Base-by-base conservation (phyloP, 1,284 basidiomycete genomes). In the Sanghuangporus sanghuang region DNA sequence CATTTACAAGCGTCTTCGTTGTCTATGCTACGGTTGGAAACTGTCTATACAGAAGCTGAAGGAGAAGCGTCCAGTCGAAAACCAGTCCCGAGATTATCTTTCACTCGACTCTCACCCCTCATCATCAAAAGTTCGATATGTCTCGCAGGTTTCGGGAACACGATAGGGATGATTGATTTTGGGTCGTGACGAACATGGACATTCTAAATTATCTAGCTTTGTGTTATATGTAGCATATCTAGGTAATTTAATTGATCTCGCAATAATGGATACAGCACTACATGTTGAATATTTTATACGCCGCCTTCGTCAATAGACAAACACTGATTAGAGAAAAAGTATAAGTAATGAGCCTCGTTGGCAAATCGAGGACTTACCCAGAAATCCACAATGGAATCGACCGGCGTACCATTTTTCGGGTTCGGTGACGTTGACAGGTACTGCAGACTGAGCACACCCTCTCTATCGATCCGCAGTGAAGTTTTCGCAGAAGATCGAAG, bases 401-500 rank as follows among this genome's bases (percentile, higher is more conserved):
- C 74, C 18, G 75, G 71, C 59, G 75, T 68, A 70, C 81, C 67
- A 59, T 80, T 79, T 59, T 75, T 78, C 3, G 79, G 74, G 64
- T 76, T 79, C 0, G 83, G 81, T 3, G 84, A 78, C 0, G 92
- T 89, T 81, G 96, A 92, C 70, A 96, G 80, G 73, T 96, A 91
- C 70, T 97, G 95, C 62, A 96, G 75, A 69, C 89, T 90, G 18
- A 96, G 77, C 57, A 95, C 75, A 0, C 95, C 95, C 59, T 86
- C 83, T 18, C 82, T 78, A 68, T 95, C 90, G 36, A 96, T 93
- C 50, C 93, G 83, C 52, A 97, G 73, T 0, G 92, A 95, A 2
- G 93, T 91, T 73, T 96, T 96, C 36, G 86, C 85, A 0, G 92
- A 93, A 60, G 79, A 85, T 68, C 91, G 86, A 58, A 96, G 76